A percentile compares a stretch with the other conserved stretches of the same genome.
These are phyloP conservation scores for Panaeolus papilionaceus DNA, from an alignment of 768 basidiomycete species.

Conservation along the genomic window DNA sequence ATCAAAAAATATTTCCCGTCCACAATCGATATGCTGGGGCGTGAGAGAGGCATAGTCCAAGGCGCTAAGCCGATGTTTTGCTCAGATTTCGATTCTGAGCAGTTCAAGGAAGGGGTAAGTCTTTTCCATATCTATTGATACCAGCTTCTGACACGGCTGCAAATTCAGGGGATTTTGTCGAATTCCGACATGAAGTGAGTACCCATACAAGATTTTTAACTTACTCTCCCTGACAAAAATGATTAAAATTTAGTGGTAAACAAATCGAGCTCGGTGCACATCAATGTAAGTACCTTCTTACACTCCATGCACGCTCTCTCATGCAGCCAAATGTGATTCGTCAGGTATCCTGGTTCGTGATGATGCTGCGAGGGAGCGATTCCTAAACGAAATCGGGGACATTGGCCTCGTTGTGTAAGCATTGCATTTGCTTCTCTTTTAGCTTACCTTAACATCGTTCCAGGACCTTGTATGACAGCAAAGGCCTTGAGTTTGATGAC, in stretches of 20 bases:
- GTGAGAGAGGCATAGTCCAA: constrained; percentile 60
- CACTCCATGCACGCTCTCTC: background rate
- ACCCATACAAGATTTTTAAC: background rate
- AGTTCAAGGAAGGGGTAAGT: constrained; percentile 39
- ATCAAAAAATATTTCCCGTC: constrained; percentile 67
- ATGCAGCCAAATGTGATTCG: background rate
- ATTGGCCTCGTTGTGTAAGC: constrained; percentile 66
- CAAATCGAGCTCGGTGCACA: constrained; percentile 66
- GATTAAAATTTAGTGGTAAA: constrained; percentile 36
- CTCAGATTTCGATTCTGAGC: constrained; percentile 49
- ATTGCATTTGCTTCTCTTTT: background rate
- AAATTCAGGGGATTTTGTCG: background rate
- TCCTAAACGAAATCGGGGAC: constrained; percentile 60
- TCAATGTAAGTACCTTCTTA: constrained; percentile 53
- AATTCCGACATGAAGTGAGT: background rate
- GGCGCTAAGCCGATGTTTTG: constrained; percentile 67
- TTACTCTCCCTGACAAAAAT: no score
- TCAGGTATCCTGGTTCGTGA: constrained; percentile 76
- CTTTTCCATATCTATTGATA: background rate
- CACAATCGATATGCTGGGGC: constrained; percentile 62
- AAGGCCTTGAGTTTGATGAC: constrained; percentile 72
- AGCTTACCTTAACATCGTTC: background rate
- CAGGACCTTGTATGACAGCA: constrained; percentile 67
- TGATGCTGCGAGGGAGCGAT: constrained; percentile 51
- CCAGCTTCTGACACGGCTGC: background rate